Evolutionary conservation across 345 rosid species (phyloP), one percentile per base, ranked within the genome.

Genomic region (Euphorbia peplus): DNA sequence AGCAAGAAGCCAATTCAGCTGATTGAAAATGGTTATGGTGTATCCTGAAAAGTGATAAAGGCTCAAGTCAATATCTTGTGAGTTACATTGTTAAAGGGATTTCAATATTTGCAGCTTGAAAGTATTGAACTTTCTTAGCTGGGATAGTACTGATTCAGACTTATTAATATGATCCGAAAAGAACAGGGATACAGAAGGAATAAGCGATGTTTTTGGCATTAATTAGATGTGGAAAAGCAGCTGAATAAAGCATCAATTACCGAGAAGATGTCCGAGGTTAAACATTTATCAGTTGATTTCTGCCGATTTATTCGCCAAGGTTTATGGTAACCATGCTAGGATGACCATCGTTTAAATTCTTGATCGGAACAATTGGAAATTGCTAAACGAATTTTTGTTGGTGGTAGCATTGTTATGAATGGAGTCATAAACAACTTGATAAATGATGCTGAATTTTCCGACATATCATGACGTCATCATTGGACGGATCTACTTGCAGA

Each of bases 1-100:
- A 47, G 52, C 61, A 70, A 55, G n/a, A 58, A 58, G 47, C 61
- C 76, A 37, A 48, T 68, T 72, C 22, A 67, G 62, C 64, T 74
- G 69, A 61, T 56, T 64, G 71, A 72, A 63, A 44, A 21, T 73
- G 70, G 63, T 69, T 75, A 56, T n/a, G 51, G 35, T 70, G 72
- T 66, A 29, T 70, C 69, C 30, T 70, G 73, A 76, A 55, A 51
- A 15, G 55, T 37, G 25, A 55, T 15, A 65, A 5, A 29, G 1
- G 28, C 18, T 19, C 47, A 37, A 32, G 30, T 64, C 18, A 55
- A 64, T 41, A 47, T 25, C 32, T 2, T 21, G 5, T 11, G 51
- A 21, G 9, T 14, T 35, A 63, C 14, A 41, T 41, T 63, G 26
- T n/a, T n/a, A n/a, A n/a, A n/a, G n/a, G n/a, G n/a, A n/a, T n/a